phyloP scores from a whole-genome alignment of 495 filamentous ascomycete species.

The Elasticomyces elasticus region DNA sequence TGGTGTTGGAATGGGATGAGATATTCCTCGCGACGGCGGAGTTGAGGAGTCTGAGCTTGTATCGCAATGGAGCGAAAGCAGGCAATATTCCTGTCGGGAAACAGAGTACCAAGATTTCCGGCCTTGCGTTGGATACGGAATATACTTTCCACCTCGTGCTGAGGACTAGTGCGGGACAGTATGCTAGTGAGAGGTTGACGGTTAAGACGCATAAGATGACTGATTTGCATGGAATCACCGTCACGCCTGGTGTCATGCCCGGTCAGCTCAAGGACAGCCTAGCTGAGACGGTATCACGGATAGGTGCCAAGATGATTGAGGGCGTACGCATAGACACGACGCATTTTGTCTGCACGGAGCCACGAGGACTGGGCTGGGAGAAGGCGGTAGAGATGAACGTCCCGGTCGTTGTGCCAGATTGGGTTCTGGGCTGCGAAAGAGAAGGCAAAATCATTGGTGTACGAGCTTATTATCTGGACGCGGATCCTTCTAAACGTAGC shows the following conservation, averaged over 20 bases:
- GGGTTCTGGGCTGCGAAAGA: conserved; percentile 87
- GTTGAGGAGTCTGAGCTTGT: conserved; percentile 76
- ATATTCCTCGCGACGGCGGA: conserved; percentile 88
- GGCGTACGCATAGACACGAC: conserved; percentile 93
- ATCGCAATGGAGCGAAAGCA: conserved; percentile 91
- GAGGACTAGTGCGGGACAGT: conserved; percentile 82
- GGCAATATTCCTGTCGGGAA: conserved; percentile 85
- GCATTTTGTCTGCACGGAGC: conserved; percentile 97
- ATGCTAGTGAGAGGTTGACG: conserved; percentile 67
- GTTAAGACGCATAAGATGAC: conserved; percentile 98
- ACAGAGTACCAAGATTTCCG: conserved; percentile 89
- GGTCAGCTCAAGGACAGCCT: conserved; percentile 64
- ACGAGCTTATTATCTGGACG: conserved; percentile 89
- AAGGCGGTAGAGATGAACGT: conserved; percentile 97
- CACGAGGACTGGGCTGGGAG: conserved; percentile 81
- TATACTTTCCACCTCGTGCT: conserved; percentile 92
- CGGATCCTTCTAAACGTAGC: conserved; percentile 57
- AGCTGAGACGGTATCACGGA: conserved; percentile 63
- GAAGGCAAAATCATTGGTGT: conserved; percentile 91
- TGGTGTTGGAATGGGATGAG: conserved; percentile 96
- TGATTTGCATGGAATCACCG: conserved; percentile 88
- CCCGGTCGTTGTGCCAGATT: conserved; percentile 93
- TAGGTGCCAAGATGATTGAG: conserved; percentile 87
- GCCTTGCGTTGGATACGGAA: conserved; percentile 89
- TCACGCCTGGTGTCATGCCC: conserved; percentile 81